Conservation (phyloP, 169 alveolate species). For the Plasmodium chabaudi region DNA sequence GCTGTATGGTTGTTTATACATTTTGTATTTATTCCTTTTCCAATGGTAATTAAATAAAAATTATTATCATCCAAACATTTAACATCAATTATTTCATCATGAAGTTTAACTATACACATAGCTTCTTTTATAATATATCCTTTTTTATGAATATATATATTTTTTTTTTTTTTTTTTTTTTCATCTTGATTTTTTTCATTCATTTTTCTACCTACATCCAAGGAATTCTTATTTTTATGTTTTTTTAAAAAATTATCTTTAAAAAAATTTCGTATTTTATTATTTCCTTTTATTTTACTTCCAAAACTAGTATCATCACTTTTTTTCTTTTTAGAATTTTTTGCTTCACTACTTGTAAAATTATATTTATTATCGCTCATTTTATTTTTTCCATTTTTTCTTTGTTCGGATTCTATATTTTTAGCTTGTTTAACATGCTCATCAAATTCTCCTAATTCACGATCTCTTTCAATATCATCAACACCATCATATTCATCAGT, state of each 20-base stretch:
- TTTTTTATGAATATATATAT: background rate
- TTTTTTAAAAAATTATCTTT: constrained; percentile 43
- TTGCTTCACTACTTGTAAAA: background rate
- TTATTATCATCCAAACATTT: constrained; percentile 48
- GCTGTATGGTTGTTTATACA: constrained; percentile 32
- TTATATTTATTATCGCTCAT: background rate
- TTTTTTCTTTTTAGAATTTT: constrained; percentile 6
- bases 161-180: constrained; percentile 4
- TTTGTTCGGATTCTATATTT: background rate
- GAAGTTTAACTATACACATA: constrained; percentile 52
- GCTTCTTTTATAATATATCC: constrained; percentile 68
- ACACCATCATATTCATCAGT: background rate
- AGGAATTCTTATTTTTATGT: constrained; percentile 22
- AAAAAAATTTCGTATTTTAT: constrained; percentile 40
- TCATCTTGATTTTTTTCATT: background rate
- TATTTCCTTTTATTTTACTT: constrained; percentile 29
- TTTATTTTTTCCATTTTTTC: background rate
- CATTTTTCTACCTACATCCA: background rate
- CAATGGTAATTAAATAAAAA: constrained; percentile 44
- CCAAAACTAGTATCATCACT: constrained; percentile 30
- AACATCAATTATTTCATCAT: constrained; percentile 41
- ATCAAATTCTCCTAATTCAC: constrained; percentile 1
- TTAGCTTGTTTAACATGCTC: constrained; percentile 3
- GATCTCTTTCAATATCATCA: constrained; percentile 9
- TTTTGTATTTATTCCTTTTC: constrained; percentile 41